A percentile compares a stretch with the other conserved stretches of the same genome.
Evolutionary conservation across 1,139 yeast species (phyloP).

Genomic region (Geotrichum aggregatum): DNA sequence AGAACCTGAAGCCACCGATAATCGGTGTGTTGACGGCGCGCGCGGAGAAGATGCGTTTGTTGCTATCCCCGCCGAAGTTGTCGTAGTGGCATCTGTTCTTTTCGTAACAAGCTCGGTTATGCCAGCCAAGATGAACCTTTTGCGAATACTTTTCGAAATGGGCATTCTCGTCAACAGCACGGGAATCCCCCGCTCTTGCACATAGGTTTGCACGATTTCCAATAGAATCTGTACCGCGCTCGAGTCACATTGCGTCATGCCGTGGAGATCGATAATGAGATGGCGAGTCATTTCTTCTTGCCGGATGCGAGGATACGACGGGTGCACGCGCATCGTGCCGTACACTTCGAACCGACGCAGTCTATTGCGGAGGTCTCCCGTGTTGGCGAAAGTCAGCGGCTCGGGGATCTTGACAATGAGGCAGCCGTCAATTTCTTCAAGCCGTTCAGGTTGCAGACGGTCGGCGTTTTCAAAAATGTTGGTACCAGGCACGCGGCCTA

Average conservation of each 20-base stretch:
- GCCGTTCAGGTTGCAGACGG: constrained; percentile 33
- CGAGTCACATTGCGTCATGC: constrained; percentile 84
- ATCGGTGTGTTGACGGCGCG: no score
- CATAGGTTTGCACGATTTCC: constrained; percentile 52
- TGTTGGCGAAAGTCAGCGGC: constrained; percentile 87
- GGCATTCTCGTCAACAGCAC: constrained; percentile 67
- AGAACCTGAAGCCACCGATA: not conserved
- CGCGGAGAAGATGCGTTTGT: no score
- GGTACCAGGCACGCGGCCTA: constrained; percentile 78
- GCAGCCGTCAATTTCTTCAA: constrained; percentile 79
- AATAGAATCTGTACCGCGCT: constrained; percentile 75
- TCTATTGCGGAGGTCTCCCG: constrained; percentile 74
- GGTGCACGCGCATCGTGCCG: constrained; percentile 81
- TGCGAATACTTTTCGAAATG: constrained; percentile 40
- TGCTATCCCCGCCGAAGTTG: no score
- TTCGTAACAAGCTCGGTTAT: constrained; percentile 33
- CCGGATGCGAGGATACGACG: constrained; percentile 62
- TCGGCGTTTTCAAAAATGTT: constrained; percentile 77
- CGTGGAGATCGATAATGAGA: constrained; percentile 76
- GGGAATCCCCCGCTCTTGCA: constrained; percentile 51
- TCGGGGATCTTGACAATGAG: constrained; percentile 85
- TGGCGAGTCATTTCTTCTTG: constrained; percentile 55
- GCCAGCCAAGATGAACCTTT: constrained; percentile 41
- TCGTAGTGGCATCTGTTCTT: constrained; percentile 25
- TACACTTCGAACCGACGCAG: constrained; percentile 74